A percentile compares a stretch with the other conserved stretches of the same genome.
Conservation (phyloP, 2,329 filamentous ascomycete species). For the Nigrospora oryzae region DNA sequence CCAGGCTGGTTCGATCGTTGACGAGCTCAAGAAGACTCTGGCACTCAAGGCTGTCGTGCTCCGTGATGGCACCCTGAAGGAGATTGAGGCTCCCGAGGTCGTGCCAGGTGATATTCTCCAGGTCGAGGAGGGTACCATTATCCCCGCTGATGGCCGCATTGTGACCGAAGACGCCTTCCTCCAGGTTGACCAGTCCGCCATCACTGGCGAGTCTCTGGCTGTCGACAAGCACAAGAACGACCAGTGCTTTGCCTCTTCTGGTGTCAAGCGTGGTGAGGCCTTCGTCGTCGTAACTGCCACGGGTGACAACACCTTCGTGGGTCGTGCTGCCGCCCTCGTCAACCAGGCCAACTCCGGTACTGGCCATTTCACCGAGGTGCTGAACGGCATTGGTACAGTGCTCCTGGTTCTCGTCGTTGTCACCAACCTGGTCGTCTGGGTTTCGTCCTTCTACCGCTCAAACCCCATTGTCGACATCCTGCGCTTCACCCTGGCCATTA, state of each 20-base stretch:
- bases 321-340: slow-evolving; percentile 79
- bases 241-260: slow-evolving; percentile 75
- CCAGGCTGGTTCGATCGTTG: slow-evolving; percentile 84
- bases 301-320: slow-evolving; percentile 85
- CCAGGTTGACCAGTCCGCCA: slow-evolving; percentile 86
- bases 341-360: slow-evolving; percentile 64
- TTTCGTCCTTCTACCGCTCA: slow-evolving; percentile 81
- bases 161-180: slow-evolving; percentile 77
- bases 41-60: slow-evolving; percentile 82
- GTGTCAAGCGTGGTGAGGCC: slow-evolving; percentile 83
- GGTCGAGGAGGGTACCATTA: slow-evolving; percentile 86
- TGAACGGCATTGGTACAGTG: slow-evolving; percentile 78
- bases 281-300: slow-evolving; percentile 76
- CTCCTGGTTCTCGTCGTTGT: slow-evolving; percentile 73
- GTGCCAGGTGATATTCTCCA: slow-evolving; percentile 87
- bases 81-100: slow-evolving; percentile 75
- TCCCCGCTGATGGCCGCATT: slow-evolving; percentile 80
- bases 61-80: slow-evolving; percentile 68
- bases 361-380: slow-evolving; percentile 86
- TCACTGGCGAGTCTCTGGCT: slow-evolving; percentile 85
- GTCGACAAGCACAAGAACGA: slow-evolving; percentile 83
- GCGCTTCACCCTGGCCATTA: slow-evolving; percentile 79
- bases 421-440: slow-evolving; percentile 76
- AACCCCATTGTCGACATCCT: slow-evolving; percentile 73
- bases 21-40: slow-evolving; percentile 83